Conservation (phyloP, 2,329 filamentous ascomycete species). For the Lojkania enalia region DNA sequence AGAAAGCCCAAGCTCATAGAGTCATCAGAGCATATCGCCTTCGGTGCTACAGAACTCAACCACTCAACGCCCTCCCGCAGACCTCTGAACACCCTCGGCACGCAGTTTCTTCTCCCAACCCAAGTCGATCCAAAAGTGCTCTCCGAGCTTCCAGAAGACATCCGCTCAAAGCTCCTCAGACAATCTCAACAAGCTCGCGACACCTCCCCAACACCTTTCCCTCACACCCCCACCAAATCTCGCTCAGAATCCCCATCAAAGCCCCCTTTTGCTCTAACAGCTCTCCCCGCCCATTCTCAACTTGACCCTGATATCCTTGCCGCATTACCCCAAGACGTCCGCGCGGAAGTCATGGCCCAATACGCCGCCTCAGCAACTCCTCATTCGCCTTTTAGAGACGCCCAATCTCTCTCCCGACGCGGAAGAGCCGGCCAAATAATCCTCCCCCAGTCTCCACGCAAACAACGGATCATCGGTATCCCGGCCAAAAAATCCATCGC, state of each 20-base stretch:
- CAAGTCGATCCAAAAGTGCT: slow-evolving; percentile 82
- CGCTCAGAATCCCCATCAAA: slow-evolving; percentile 19
- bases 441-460: slow-evolving; percentile 53
- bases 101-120: slow-evolving; percentile 87
- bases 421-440: slow-evolving; percentile 46
- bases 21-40: slow-evolving; percentile 38
- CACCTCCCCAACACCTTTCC: slow-evolving; percentile 30
- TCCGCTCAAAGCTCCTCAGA: slow-evolving; percentile 70
- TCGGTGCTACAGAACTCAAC: slow-evolving; percentile 43
- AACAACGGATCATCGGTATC: slow-evolving; percentile 56
- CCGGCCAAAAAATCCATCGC: slow-evolving; percentile 53
- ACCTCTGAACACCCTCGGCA: slow-evolving; percentile 78
- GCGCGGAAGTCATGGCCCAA: slow-evolving; percentile 76
- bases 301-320: slow-evolving; percentile 83
- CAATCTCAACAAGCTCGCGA: slow-evolving; percentile 30
- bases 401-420: slow-evolving; percentile 32
- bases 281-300: slow-evolving; percentile 68
- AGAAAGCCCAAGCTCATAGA: slow-evolving; percentile 34
- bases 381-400: slow-evolving; percentile 29
- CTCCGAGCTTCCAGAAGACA: slow-evolving; percentile 80
- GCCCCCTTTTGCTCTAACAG: slow-evolving; percentile 34
- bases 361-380: slow-evolving; percentile 54
- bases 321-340: slow-evolving; percentile 82
- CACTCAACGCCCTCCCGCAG: slow-evolving; percentile 59
- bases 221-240: slow-evolving; percentile 6